Percentiles rank a stretch among this genome's conserved stretches.
Conservation (phyloP, 192 early-diverging fungal genomes). For the Oehlia diaphana region DNA sequence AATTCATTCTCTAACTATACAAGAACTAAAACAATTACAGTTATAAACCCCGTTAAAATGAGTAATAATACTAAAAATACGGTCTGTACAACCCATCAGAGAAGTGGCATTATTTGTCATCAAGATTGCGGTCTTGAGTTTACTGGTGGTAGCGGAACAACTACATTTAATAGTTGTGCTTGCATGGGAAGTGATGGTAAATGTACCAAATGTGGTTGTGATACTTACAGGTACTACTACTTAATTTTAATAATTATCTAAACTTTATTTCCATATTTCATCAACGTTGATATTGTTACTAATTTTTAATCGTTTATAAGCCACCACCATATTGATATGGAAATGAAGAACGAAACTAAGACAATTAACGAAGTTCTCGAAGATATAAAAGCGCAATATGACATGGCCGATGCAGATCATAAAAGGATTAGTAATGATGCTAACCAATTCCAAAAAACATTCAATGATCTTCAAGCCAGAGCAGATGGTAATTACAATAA, state of each 20-base stretch:
- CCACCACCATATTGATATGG: neutral
- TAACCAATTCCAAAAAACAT: too few species aligned
- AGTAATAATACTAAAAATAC: neutral
- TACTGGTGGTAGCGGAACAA: neutral
- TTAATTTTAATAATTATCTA: neutral
- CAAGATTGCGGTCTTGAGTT: neutral
- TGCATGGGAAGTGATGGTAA: neutral
- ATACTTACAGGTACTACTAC: neutral
- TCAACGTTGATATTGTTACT: too few species aligned
- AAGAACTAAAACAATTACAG: neutral
- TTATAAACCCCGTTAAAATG: neutral
- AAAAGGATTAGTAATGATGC: neutral
- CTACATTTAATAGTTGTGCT: neutral
- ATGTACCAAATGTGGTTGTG: conserved; percentile 8
- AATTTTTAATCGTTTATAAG: neutral
- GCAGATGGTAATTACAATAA: neutral
- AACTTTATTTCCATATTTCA: too few species aligned
- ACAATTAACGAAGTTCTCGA: neutral
- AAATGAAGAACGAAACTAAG: neutral
- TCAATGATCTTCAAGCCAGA: neutral
- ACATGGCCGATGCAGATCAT: neutral
- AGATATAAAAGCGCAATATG: conserved; percentile 19
- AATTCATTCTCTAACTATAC: conserved; percentile 14
- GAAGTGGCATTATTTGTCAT: conserved; percentile 3
- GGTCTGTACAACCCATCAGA: neutral